Base-by-base conservation (phyloP, 495 filamentous ascomycete species). In the Hypoxylon fragiforme region DNA sequence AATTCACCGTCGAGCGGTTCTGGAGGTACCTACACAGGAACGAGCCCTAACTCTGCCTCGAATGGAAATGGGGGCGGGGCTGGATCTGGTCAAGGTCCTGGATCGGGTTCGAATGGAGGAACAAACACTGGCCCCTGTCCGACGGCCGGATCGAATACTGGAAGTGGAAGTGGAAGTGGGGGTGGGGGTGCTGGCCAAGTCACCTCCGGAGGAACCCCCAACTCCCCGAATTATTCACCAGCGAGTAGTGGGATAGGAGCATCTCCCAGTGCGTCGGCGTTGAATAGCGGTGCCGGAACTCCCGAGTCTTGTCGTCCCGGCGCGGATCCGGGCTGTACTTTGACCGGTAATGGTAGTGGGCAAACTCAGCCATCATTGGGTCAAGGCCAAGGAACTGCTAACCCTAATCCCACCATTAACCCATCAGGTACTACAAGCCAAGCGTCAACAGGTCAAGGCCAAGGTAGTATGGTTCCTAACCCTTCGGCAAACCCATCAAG, bases 41-140 rank as follows among this genome's bases (percentile, higher is more conserved):
- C 6, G 21, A 45, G 30, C 14, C 21, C 50, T 11, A 54, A 18
- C 24, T 34, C 60, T 15, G 36, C 21, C 20, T 47, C 60, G 24
- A 55, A 48, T 20, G 44, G 60, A 6, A 50, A 37, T 28, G 45
- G 42, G 7, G 36, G 46, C 7, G 36, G 46, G 19, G 35, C 30
- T 16, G 44, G 46, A n/a, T 43, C 61, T 18, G 47, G 32, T 21
- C 59, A 63, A 15, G 44, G 50, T 1, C 26, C 3, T 39, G 31
- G 41, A 5, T 15, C 50, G 14, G 55, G 40, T 41, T 19, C 46
- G 30, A 60, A 30, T n/a, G 59, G 50, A 20, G 57, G 26, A 38
- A 13, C 30, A 12, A n/a, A n/a, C n/a, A n/a, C n/a, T n/a, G 48
- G 50, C 42, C 9, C 16, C 15, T 1, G 21, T 1, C 21, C 38